Base-by-base conservation (phyloP, 495 filamentous ascomycete species). In the Penicillium daleae region DNA sequence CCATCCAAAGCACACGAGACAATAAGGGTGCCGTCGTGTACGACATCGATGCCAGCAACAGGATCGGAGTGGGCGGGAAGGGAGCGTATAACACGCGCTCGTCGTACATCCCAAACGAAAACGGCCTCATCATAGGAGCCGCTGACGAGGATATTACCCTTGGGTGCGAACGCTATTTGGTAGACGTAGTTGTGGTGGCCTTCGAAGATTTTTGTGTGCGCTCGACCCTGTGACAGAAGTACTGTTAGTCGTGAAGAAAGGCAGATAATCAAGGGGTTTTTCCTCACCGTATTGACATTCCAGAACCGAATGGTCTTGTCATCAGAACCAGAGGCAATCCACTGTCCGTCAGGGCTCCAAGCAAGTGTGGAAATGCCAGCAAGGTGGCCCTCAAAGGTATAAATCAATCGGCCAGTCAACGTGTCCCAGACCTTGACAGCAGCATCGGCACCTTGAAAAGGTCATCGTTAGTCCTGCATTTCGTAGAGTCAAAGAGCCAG, bases 161-260 rank as follows among this genome's bases (percentile, higher is more conserved):
- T 97, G 1, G 96, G 95, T 17, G 91, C 91, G 75, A 97, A 99
- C 22, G 93, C 92, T 51, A 99, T 82, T 37, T 89, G 89, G 75
- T 94, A 97, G 48, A 99, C 88, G 79, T 97, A 97, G 71, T 93
- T 97, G 72, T 97, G 93, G 72, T 99, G 95, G 44, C 95, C 93
- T 32, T 87, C 75, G 64, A 97, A 82, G 8, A 90, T 87, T 24
- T 76, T 78, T 0, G 83, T 77, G 73, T 89, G 80, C 65, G 89
- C 71, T 82, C 88, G 85, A 65, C 80, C 88, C 80, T 80, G 55
- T 64, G 62, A 26, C 35, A 27, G 46, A 13, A 42, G 22, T 13
- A 42, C 19, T 22, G 21, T 55, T 56, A 52, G 26, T 29, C n/a
- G n/a, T n/a, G n/a, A n/a, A n/a, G n/a, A n/a, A n/a, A n/a, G n/a